Evolutionary conservation across 148 eudicot species (phyloP).

Genomic region (Arbutus unedo): DNA sequence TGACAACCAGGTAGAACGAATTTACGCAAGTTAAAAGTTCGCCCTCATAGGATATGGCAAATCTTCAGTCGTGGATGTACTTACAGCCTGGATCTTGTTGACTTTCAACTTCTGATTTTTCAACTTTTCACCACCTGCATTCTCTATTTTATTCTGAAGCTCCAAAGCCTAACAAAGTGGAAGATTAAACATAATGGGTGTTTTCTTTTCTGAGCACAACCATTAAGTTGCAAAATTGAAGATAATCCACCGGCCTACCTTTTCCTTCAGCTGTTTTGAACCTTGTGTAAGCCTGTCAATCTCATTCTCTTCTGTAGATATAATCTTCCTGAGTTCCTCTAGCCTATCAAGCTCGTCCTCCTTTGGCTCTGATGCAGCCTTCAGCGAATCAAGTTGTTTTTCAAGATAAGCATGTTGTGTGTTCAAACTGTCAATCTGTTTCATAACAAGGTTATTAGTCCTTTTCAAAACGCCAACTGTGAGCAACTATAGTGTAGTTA

Average conservation of each 20-base stretch:
- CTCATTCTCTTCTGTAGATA: constrained; percentile 72
- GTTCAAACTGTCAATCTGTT: constrained; percentile 78
- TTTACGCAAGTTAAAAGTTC: background rate
- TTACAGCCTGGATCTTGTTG: constrained; percentile 79
- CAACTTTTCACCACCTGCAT: constrained; percentile 91
- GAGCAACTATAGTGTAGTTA: background rate
- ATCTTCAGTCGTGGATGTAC: constrained; percentile 24
- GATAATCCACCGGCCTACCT: constrained; percentile 38
- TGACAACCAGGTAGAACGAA: constrained; percentile 19
- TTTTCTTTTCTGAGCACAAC: background rate
- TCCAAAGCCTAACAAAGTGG: constrained; percentile 44
- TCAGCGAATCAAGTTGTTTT: constrained; percentile 68
- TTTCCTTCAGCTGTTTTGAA: constrained; percentile 72
- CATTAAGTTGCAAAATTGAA: background rate
- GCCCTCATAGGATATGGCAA: background rate
- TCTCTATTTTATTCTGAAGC: constrained; percentile 85
- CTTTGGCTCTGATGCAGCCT: constrained; percentile 72
- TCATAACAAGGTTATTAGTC: constrained; percentile 9
- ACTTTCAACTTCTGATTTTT: constrained; percentile 75
- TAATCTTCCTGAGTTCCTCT: constrained; percentile 45
- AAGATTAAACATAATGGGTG: background rate
- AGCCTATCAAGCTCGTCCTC: constrained; percentile 65
- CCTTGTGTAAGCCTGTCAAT: constrained; percentile 61
- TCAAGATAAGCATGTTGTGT: constrained; percentile 60
- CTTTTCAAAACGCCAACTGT: background rate